Evolutionary conservation across 805 yeast genomes (phyloP).

Genomic region (Jamesozyma gamospora): DNA sequence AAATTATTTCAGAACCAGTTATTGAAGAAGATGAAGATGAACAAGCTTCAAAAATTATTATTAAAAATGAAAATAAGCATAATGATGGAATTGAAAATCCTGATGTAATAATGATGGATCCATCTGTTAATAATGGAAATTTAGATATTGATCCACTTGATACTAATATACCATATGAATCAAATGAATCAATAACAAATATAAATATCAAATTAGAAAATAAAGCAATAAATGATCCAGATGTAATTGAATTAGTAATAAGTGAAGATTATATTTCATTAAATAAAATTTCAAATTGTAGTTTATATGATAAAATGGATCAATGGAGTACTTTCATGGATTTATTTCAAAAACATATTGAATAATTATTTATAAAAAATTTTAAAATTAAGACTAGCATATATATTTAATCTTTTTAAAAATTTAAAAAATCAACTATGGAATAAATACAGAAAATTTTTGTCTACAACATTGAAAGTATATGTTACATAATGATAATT

Average conservation of each 20-base stretch:
- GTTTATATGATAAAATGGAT: conserved; percentile 14
- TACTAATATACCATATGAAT: background rate
- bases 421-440: too few species aligned
- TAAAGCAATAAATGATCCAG: background rate
- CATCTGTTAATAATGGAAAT: conserved; percentile 3
- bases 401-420: too few species aligned
- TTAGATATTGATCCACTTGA: conserved; percentile 4
- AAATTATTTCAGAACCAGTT: conserved; percentile 23
- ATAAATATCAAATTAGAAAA: background rate
- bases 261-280: conserved; percentile 24
- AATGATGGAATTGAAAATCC: conserved; percentile 1
- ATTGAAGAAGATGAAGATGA: conserved; percentile 3
- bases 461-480: too few species aligned
- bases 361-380: background rate
- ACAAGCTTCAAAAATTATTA: background rate
- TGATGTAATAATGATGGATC: conserved; percentile 3
- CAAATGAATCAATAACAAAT: background rate
- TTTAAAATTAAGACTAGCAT: background rate
- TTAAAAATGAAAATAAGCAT: conserved; percentile 10
- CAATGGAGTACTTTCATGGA: conserved; percentile 18
- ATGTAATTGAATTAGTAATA: conserved; percentile 13
- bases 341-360: background rate
- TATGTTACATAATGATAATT: too few species aligned
- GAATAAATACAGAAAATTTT: too few species aligned
- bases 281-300: conserved; percentile 14